Evolutionary conservation across 2,329 filamentous ascomycete genomes (phyloP), one percentile per base, ranked within the genome.

Genomic region (Byssothecium circinans): DNA sequence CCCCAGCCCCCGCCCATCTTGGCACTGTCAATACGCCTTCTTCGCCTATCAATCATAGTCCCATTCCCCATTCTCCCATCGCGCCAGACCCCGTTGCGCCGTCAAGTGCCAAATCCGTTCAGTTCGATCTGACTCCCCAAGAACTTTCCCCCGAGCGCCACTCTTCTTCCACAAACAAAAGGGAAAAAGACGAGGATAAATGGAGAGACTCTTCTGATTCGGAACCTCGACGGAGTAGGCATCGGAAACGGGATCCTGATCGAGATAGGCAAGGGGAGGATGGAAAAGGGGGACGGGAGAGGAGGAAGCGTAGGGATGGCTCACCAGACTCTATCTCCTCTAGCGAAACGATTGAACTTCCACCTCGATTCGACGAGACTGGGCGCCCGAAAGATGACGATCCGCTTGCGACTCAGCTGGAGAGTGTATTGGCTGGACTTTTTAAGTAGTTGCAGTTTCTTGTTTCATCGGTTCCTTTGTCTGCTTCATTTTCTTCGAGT

Each of bases 61-160:
- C 63, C 61, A 57, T 14, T 19, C 15, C 23, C 7, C 36, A 39
- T 10, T 50, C 54, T 34, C 57, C 54, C 42, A 43, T 54, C 27
- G 34, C 53, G 11, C 53, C 57, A 19, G 43, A 53, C 11, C 51
- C 62, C 20, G 25, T 57, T 34, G 41, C 46, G 45, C 39, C 50
- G 29, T 42, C 45, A 17, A 39, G 50, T 15, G 57, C 60, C 40
- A 70, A 70, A 49, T 64, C 56, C n/a, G 71, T 74, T n/a, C 61
- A 72, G 41, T 74, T 74, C 43, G 62, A 72, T 49, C 54, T 71
- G 39, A 62, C 62, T 12, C 62, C 65, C 22, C 58, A 63, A 30
- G 54, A 57, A 10, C 25, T 41, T 18, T 43, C 45, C 15, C 54
- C 61, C 15, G 53, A 57, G 17, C 52, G 52, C 3, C 51, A 59